phyloP scores from a whole-genome alignment of 2,329 filamentous ascomycete genomes.

The Cytospora mali region DNA sequence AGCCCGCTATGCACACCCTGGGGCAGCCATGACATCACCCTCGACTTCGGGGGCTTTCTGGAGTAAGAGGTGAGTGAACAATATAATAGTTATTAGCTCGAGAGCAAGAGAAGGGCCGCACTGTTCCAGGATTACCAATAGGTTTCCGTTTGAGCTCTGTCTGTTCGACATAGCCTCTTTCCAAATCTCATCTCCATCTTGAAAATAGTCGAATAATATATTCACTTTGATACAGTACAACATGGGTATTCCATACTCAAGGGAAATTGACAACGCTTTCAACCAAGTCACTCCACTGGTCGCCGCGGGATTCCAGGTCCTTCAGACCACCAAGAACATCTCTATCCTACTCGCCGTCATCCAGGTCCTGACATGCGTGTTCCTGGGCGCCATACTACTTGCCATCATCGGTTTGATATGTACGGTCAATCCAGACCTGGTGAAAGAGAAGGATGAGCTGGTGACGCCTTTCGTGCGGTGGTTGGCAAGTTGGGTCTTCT shows the following conservation, averaged over 20 bases:
- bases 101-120: neutral
- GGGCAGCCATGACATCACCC: constrained; percentile 29
- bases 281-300: constrained; percentile 26
- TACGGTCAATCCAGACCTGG: constrained; percentile 18
- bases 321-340: constrained; percentile 27
- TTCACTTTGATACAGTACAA: neutral
- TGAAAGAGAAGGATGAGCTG: constrained; percentile 17
- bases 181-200: neutral
- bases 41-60: neutral
- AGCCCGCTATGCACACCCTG: constrained; percentile 16
- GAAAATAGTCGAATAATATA: too few species aligned
- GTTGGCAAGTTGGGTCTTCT: constrained; percentile 25
- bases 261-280: constrained; percentile 24
- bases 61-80: neutral
- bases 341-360: constrained; percentile 28
- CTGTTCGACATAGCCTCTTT: neutral
- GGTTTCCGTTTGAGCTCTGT: neutral
- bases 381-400: constrained; percentile 22
- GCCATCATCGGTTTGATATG: constrained; percentile 24
- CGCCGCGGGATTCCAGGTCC: constrained; percentile 26
- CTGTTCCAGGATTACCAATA: too few species aligned
- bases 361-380: constrained; percentile 24
- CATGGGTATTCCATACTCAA: constrained; percentile 29
- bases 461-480: constrained; percentile 25
- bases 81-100: constrained; percentile 9